Conservation (phyloP, 2,329 filamentous ascomycete species). For the Arthrobotrys sphaeroides region DNA sequence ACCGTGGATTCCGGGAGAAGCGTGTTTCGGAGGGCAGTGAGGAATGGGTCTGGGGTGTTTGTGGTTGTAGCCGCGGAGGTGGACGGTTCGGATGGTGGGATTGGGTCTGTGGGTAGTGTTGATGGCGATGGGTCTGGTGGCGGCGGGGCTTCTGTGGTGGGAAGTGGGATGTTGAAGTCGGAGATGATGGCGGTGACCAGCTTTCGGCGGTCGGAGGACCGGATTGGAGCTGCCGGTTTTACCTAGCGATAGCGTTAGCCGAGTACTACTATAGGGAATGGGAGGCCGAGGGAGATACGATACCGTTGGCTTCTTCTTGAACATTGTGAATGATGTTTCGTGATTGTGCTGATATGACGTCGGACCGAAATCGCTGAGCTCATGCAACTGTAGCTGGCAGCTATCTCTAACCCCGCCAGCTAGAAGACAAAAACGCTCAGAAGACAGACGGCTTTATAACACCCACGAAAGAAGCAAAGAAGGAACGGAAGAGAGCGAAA, state of each 20-base stretch:
- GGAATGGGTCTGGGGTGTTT: constrained; percentile 7
- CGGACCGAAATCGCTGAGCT: too few relatives aligned
- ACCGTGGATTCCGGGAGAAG: constrained; percentile 72
- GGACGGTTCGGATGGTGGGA: constrained; percentile 56
- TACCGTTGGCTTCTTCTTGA: constrained; percentile 50
- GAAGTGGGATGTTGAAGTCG: constrained; percentile 64
- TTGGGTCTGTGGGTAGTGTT: constrained; percentile 60
- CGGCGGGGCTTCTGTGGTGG: background rate
- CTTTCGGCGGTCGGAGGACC: constrained; percentile 73
- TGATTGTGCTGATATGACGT: too few relatives aligned
- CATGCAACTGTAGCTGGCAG: too few relatives aligned
- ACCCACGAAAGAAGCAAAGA: background rate
- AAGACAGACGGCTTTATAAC: too few relatives aligned
- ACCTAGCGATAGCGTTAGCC: constrained; percentile 62
- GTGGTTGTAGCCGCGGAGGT: background rate
- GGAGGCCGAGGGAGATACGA: too few relatives aligned
- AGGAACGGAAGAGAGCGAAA: background rate
- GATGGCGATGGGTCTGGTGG: constrained; percentile 47
- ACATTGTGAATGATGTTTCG: constrained; percentile 23
- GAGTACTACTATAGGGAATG: background rate
- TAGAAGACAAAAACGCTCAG: too few relatives aligned
- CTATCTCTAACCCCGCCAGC: too few relatives aligned
- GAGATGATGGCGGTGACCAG: constrained; percentile 74
- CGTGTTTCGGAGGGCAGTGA: constrained; percentile 64
- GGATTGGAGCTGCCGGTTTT: constrained; percentile 73